Conservation (phyloP, 148 eudicot genomes). For the Rhododendron simsii region DNA sequence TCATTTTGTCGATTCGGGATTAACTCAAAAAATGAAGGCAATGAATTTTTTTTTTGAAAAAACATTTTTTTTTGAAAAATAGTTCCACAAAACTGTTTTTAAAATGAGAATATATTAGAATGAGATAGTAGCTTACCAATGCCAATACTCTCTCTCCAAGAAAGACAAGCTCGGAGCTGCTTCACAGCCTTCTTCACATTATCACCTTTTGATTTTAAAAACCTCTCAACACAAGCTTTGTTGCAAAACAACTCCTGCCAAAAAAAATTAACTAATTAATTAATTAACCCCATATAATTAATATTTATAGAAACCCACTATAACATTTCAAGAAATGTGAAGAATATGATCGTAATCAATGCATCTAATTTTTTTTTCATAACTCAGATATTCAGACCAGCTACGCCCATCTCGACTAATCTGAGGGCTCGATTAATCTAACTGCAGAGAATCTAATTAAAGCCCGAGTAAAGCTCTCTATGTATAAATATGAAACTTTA, state of each 20-base stretch:
- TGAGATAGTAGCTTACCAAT: constrained; percentile 8
- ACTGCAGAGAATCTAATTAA: no score
- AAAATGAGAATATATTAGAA: background rate
- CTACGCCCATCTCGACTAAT: background rate
- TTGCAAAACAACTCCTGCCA: constrained; percentile 86
- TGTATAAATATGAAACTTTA: no score
- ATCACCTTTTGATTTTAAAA: constrained; percentile 74
- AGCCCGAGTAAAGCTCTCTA: no score
- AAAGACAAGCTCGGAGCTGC: constrained; percentile 67
- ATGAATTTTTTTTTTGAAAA: no score
- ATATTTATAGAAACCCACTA: background rate
- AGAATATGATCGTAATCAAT: background rate
- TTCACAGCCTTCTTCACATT: constrained; percentile 85
- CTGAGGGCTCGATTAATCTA: no score
- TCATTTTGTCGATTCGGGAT: no score
- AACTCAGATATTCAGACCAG: accelerated
- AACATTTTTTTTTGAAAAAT: background rate
- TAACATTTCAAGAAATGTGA: no score
- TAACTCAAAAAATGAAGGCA: no score
- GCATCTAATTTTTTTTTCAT: background rate
- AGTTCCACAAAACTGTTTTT: background rate
- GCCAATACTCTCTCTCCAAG: constrained; percentile 77
- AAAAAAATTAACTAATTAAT: background rate
- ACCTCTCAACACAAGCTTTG: constrained; percentile 80
- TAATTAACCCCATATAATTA: background rate